Base-by-base conservation (phyloP, 345 rosid genomes). In the Eucalyptus sp. region DNA sequence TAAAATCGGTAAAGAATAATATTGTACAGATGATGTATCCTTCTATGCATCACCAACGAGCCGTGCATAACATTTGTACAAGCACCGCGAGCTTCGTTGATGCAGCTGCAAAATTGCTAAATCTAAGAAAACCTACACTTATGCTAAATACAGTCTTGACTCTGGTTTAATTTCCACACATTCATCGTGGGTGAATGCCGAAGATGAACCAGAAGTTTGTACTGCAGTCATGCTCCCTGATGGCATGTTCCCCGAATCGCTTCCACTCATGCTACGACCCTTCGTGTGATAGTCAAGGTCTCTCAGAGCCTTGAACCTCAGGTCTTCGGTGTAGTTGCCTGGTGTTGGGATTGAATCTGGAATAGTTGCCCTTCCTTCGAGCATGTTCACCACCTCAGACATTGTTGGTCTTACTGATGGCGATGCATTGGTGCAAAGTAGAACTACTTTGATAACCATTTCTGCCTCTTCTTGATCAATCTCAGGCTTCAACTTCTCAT, bases 361-460 rank as follows among this genome's bases (percentile, higher is more conserved):
- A 64, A 93, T 80, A 56, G 58, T 41, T 13, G 88, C 87, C 68
- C 89, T 88, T n/a, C 90, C 90, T 87, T 91, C 91, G 3, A 92
- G 90, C 91, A 92, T 91, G 24, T 64, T 89, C 60, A 92, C 91
- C 37, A 87, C 93, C 79, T 88, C 90, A 17, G 93, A 88, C 90
- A 90, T 92, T 5, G 90, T 90, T 6, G 93, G 93, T 86, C 93
- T 88, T 2, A 87, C 24, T 1, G 91, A 79, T 31, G 92, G 92
- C 7, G 90, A 87, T 68, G 90, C 89, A 58, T 90, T 89, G 6
- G 88, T 89, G 88, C 93, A 92, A 43, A 92, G 60, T 25, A 90
- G 48, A 16, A 88, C 91, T 62, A 90, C 88, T 88, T 87, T 90
- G 22, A 89, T 25, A 87, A 90, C 79, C 18, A 16, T 89, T 86